These are phyloP conservation scores for Cryptococcus sp. DNA, from an alignment of 1,284 basidiomycete species.

Conservation along the genomic window DNA sequence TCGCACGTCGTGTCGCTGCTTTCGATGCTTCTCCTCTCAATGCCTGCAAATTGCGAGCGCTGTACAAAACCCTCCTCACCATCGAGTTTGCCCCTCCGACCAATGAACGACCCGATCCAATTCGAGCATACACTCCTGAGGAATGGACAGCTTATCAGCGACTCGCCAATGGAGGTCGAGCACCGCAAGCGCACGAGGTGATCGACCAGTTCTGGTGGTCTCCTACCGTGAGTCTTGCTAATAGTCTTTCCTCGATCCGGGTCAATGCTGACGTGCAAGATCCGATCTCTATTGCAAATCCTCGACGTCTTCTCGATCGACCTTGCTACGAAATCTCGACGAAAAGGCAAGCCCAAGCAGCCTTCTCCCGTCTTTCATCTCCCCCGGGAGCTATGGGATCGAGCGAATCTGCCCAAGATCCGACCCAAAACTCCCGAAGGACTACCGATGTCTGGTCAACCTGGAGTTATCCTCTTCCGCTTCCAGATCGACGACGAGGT, in stretches of 20 bases:
- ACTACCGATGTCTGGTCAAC: constrained; percentile 26
- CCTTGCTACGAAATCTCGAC: constrained; percentile 21
- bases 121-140: constrained; percentile 34
- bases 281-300: constrained; percentile 27
- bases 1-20: constrained; percentile 34
- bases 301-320: constrained; percentile 36
- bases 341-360: constrained; percentile 41
- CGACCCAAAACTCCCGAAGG: constrained; percentile 34
- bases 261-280: constrained; percentile 11
- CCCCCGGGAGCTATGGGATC: constrained; percentile 36
- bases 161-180: constrained; percentile 22
- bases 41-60: constrained; percentile 35
- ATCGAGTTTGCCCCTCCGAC: constrained; percentile 42
- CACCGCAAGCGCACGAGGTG: constrained; percentile 38
- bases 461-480: constrained; percentile 38
- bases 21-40: constrained; percentile 43
- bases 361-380: constrained; percentile 43
- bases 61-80: constrained; percentile 43
- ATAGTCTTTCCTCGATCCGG: neutral
- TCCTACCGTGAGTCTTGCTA: constrained; percentile 15
- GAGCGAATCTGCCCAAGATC: constrained; percentile 25
- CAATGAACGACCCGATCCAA: constrained; percentile 37
- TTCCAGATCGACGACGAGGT: constrained; percentile 43
- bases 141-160: constrained; percentile 43
- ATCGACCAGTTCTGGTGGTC: constrained; percentile 42